phyloP scores from a whole-genome alignment of 2,329 filamentous ascomycete species.

The Juglanconis oblonga region DNA sequence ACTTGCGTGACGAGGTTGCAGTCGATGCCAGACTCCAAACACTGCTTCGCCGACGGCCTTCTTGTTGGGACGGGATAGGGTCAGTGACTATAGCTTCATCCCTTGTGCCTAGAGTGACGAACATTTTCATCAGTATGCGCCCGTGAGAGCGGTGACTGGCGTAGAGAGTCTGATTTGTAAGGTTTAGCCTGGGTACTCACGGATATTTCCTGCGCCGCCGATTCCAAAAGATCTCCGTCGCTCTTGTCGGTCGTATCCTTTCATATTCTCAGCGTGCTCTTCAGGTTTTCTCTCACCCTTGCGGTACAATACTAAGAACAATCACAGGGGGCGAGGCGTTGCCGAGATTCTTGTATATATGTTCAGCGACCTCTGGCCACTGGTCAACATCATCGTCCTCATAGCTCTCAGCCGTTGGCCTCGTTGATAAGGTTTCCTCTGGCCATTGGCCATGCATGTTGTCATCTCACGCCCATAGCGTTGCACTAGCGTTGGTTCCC shows the following conservation, averaged over 20 bases:
- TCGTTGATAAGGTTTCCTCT: slow-evolving; percentile 1
- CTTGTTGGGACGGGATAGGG: neutral
- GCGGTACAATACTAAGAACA: too few relatives aligned
- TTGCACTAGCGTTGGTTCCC: neutral
- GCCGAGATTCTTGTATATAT: neutral
- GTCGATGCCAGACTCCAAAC: slow-evolving; percentile 1
- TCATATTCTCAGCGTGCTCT: neutral
- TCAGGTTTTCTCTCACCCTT: neutral
- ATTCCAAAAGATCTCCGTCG: slow-evolving; percentile 9
- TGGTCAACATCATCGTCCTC: too few relatives aligned
- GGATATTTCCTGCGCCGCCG: slow-evolving; percentile 14
- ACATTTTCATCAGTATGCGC: neutral
- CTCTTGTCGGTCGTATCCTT: neutral
- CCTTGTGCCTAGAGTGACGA: neutral
- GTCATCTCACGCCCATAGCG: slow-evolving; percentile 7
- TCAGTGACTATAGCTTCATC: slow-evolving; percentile 6
- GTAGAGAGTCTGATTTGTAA: too few relatives aligned
- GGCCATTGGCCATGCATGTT: slow-evolving; percentile 4
- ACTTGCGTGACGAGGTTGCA: neutral
- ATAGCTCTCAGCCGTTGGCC: neutral
- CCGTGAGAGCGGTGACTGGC: too few relatives aligned
- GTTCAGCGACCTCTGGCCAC: too few relatives aligned
- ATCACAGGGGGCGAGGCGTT: neutral
- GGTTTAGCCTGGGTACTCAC: neutral
- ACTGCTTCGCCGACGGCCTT: slow-evolving; percentile 8